Conservation (phyloP, 2,329 filamentous ascomycete species). For the Rutstroemia sp. region DNA sequence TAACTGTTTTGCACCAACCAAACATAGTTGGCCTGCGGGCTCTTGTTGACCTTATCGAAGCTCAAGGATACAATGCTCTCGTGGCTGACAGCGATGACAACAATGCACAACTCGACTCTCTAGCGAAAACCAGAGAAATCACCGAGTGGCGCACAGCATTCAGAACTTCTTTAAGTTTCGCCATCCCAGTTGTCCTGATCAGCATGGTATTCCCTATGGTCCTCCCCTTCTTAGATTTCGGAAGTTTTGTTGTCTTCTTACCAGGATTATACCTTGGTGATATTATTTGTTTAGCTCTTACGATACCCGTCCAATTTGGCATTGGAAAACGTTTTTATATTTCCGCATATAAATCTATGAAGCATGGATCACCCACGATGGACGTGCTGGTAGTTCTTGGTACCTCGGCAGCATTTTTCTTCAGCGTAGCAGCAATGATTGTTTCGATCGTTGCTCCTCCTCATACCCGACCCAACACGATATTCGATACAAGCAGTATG, state of each 20-base stretch:
- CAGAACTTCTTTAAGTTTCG: slow-evolving; percentile 68
- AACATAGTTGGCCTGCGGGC: slow-evolving; percentile 68
- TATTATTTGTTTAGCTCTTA: slow-evolving; percentile 72
- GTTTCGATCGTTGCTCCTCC: slow-evolving; percentile 70
- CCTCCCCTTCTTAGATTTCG: slow-evolving; percentile 68
- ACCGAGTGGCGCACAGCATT: slow-evolving; percentile 86
- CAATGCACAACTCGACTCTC: slow-evolving; percentile 89
- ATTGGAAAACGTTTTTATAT: slow-evolving; percentile 91
- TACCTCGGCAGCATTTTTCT: slow-evolving; percentile 93
- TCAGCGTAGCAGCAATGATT: slow-evolving; percentile 80
- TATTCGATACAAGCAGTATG: slow-evolving; percentile 98
- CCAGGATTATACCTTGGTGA: slow-evolving; percentile 84
- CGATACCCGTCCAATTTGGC: slow-evolving; percentile 91
- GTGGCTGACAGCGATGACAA: slow-evolving; percentile 91
- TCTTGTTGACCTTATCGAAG: slow-evolving; percentile 76
- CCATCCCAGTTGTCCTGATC: slow-evolving; percentile 82
- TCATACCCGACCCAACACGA: slow-evolving; percentile 74
- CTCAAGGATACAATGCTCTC: slow-evolving; percentile 79
- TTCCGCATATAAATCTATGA: slow-evolving; percentile 87
- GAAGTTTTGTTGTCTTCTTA: slow-evolving; percentile 53
- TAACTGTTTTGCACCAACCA: slow-evolving; percentile 67
- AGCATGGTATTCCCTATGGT: slow-evolving; percentile 94
- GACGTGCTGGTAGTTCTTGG: slow-evolving; percentile 92
- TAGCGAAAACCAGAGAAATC: slow-evolving; percentile 94
- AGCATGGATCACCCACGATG: slow-evolving; percentile 91